Evolutionary conservation across 352 stramenopile species (phyloP).

Genomic region (Pythium phragmiticola): DNA sequence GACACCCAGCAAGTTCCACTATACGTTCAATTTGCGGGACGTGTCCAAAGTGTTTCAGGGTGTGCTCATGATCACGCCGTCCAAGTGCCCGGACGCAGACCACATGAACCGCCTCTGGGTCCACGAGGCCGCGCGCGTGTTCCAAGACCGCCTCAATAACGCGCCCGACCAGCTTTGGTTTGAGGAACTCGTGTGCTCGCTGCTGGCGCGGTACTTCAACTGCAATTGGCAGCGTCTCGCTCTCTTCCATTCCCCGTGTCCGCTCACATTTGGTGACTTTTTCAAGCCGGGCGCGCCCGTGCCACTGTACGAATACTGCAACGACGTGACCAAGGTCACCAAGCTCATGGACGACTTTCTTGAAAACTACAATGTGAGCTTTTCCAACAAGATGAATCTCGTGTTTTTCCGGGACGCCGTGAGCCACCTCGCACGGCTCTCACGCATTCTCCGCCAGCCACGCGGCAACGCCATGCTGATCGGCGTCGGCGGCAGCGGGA

Average conservation of each 20-base stretch:
- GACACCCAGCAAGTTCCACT: slow-evolving; percentile 92
- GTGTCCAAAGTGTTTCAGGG: slow-evolving; percentile 96
- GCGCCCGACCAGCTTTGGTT: slow-evolving; percentile 89
- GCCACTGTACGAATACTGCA: slow-evolving; percentile 85
- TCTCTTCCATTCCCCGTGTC: slow-evolving; percentile 86
- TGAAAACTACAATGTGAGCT: slow-evolving; percentile 94
- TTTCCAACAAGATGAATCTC: slow-evolving; percentile 94
- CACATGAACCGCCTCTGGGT: slow-evolving; percentile 91
- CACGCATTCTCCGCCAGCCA: slow-evolving; percentile 90
- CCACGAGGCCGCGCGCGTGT: slow-evolving; percentile 91
- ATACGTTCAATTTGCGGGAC: slow-evolving; percentile 96
- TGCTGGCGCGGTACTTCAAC: slow-evolving; percentile 77
- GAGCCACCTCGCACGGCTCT: slow-evolving; percentile 85
- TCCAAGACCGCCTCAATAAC: slow-evolving; percentile 93
- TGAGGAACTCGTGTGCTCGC: slow-evolving; percentile 81
- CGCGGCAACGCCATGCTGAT: slow-evolving; percentile 96
- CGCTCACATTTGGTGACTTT: slow-evolving; percentile 93
- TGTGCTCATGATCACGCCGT: slow-evolving; percentile 91
- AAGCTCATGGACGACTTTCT: slow-evolving; percentile 90
- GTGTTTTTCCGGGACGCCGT: slow-evolving; percentile 96
- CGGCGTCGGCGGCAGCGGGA: slow-evolving; percentile 92
- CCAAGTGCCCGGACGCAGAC: slow-evolving; percentile 79
- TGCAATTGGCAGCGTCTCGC: slow-evolving; percentile 75
- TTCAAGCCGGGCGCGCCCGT: slow-evolving; percentile 77
- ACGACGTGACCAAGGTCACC: slow-evolving; percentile 76